Conservation (phyloP, 1,284 basidiomycete genomes). For the Pulveroboletus sp. region DNA sequence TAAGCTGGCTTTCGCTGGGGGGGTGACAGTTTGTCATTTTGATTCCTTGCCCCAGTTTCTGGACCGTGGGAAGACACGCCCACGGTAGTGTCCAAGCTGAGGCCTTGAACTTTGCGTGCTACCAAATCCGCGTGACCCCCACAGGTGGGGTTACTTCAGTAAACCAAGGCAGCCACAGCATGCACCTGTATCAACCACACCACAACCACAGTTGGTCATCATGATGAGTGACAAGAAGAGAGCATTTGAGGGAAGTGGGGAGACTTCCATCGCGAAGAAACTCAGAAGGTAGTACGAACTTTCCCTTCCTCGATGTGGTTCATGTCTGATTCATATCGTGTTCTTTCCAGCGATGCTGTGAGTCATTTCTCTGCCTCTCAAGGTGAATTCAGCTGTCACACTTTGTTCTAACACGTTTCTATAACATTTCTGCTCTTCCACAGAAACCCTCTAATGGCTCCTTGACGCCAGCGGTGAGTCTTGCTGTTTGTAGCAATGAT, state of each 20-base stretch:
- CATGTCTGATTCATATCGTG: conserved; percentile 18
- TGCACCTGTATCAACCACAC: conserved; percentile 1
- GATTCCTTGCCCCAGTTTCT: no score
- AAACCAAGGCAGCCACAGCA: background rate
- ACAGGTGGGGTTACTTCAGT: conserved; percentile 13
- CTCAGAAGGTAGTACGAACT: conserved; percentile 55
- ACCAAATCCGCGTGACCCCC: conserved; percentile 18
- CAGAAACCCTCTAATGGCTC: conserved; percentile 55
- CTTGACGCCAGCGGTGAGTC: conserved; percentile 40
- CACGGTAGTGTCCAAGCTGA: no score
- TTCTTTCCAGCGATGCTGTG: conserved; percentile 56
- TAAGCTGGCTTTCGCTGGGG: no score
- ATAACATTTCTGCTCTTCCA: conserved; percentile 57
- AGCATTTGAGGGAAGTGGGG: conserved; percentile 48
- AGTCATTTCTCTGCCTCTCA: conserved; percentile 44
- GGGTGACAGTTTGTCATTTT: no score
- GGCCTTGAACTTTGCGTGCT: background rate
- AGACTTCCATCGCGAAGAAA: conserved; percentile 55
- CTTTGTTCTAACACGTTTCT: conserved; percentile 55
- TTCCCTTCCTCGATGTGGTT: conserved; percentile 3
- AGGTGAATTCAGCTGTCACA: conserved; percentile 68
- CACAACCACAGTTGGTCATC: conserved; percentile 5
- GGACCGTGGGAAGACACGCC: no score
- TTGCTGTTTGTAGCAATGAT: background rate
- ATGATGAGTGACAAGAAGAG: conserved; percentile 51